Conservation (phyloP, 2,329 filamentous ascomycete genomes). For the Ceratocystis destructans region DNA sequence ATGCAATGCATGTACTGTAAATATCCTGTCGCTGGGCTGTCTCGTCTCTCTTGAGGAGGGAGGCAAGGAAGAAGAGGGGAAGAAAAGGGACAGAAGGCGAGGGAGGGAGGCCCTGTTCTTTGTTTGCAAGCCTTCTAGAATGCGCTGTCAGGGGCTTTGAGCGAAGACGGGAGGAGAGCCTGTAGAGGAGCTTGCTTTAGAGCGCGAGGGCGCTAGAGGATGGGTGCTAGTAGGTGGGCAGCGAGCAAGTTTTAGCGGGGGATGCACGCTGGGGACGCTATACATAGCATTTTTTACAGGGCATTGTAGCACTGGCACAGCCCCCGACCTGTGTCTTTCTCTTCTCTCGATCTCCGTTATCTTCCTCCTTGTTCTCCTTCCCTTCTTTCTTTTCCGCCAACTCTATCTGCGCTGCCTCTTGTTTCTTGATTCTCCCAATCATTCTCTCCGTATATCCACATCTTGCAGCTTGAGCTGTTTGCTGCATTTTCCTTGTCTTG, state of each 20-base stretch:
- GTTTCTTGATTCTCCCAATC: too few species aligned
- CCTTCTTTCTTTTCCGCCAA: background rate
- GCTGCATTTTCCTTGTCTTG: background rate
- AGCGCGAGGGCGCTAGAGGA: background rate
- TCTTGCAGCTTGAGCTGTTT: background rate
- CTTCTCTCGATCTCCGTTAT: background rate
- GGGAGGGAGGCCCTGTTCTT: background rate
- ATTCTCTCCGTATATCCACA: background rate
- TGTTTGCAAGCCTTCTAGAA: conserved; percentile 1
- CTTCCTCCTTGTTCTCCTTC: background rate
- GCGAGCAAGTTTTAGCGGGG: background rate
- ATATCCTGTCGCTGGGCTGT: too few species aligned
- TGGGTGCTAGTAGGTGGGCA: too few species aligned
- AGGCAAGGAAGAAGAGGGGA: background rate
- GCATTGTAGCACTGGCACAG: background rate
- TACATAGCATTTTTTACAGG: background rate
- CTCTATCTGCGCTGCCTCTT: too few species aligned
- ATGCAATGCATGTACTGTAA: background rate
- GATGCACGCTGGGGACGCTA: background rate
- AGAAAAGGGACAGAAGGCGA: background rate
- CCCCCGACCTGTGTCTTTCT: background rate
- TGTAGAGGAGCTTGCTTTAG: background rate
- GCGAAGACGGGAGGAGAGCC: background rate
- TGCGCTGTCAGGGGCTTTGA: background rate
- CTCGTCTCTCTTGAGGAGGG: background rate